phyloP scores from a whole-genome alignment of 192 early-diverging fungal species.

The Dimargaris verticillata region DNA sequence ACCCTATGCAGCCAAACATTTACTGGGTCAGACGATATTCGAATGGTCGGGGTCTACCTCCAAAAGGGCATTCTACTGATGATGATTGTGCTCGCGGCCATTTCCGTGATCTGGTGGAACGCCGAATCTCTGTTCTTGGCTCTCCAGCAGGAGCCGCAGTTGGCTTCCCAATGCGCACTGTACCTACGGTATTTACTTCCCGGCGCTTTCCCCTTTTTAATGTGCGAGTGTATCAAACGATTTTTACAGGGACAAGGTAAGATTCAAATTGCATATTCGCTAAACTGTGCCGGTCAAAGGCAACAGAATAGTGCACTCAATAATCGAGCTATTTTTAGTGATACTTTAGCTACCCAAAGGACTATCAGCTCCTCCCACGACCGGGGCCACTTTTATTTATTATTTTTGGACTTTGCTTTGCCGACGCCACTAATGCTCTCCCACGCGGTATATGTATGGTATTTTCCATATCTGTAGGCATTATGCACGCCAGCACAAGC shows the following conservation, averaged over 20 bases:
- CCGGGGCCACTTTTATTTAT: background rate
- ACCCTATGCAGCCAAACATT: constrained; percentile 46
- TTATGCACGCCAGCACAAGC: constrained; percentile 62
- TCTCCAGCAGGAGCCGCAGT: constrained; percentile 53
- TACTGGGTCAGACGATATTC: constrained; percentile 38
- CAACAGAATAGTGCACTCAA: background rate
- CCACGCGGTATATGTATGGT: background rate
- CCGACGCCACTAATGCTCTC: background rate
- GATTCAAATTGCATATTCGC: background rate
- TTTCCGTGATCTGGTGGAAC: constrained; percentile 49
- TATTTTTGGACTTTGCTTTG: background rate
- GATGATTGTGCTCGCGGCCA: constrained; percentile 42
- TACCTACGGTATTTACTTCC: constrained; percentile 49
- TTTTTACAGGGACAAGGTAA: constrained; percentile 76
- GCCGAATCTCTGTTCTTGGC: constrained; percentile 53
- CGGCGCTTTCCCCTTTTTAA: constrained; percentile 64
- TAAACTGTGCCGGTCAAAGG: background rate
- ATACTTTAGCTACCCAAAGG: background rate
- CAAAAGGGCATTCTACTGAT: constrained; percentile 61
- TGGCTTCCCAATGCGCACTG: constrained; percentile 36
- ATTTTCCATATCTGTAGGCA: background rate
- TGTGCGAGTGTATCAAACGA: constrained; percentile 74
- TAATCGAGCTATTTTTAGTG: background rate
- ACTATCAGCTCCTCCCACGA: background rate
- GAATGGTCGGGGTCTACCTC: constrained; percentile 39